Evolutionary conservation across 352 stramenopile species (phyloP).

Genomic region (Phytophthora cactorum): DNA sequence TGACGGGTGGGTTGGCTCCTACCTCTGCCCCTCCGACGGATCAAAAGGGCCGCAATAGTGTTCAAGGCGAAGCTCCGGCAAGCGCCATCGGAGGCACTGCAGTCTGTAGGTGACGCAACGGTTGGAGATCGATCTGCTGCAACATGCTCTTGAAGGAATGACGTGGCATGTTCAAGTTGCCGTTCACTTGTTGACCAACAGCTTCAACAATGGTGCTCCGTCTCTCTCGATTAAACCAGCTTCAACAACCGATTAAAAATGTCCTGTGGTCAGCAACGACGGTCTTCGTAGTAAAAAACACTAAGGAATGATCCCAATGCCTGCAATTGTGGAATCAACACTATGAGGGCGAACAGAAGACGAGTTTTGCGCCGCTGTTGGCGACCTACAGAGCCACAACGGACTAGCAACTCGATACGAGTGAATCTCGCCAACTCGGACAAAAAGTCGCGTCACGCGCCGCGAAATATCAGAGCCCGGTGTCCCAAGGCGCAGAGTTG

Average conservation of each 20-base stretch:
- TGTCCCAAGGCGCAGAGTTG: conserved; percentile 13
- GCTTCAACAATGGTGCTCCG: conserved; percentile 32
- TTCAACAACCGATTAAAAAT: conserved; percentile 29
- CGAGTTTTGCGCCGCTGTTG: background rate
- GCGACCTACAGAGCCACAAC: background rate
- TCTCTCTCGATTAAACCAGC: conserved; percentile 34
- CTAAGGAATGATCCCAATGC: background rate
- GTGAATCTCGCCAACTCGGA: conserved; percentile 4
- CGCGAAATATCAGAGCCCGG: conserved; percentile 11
- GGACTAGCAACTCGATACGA: background rate
- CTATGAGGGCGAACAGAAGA: background rate
- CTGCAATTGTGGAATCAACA: background rate
- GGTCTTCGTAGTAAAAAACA: background rate
- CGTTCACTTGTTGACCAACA: conserved; percentile 10
- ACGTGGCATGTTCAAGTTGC: conserved; percentile 29
- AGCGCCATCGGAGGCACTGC: background rate
- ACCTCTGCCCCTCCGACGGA: background rate
- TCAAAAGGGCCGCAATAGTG: background rate
- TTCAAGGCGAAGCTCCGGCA: conserved; percentile 3
- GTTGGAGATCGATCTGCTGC: conserved; percentile 22
- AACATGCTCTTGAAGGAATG: conserved; percentile 5
- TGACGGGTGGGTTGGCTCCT: background rate
- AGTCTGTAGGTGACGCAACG: background rate
- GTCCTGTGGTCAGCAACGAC: background rate
- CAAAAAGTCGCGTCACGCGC: conserved; percentile 3